Evolutionary conservation across 2,329 filamentous ascomycete genomes (phyloP).

Genomic region (Pseudopithomyces maydicus): DNA sequence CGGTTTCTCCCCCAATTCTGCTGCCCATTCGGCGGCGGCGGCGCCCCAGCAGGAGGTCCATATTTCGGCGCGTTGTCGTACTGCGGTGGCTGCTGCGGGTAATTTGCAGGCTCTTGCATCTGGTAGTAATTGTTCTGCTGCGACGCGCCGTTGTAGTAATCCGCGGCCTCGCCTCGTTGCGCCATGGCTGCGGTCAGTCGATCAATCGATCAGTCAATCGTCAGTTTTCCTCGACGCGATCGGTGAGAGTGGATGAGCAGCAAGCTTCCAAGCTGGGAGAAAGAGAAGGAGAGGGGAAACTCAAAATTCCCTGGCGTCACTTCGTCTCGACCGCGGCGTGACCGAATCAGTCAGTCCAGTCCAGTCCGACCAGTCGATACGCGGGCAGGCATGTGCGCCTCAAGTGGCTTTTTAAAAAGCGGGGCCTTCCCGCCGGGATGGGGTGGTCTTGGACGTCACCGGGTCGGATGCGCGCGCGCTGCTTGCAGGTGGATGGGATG

Average conservation of each 20-base stretch:
- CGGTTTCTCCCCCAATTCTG: conserved; percentile 50
- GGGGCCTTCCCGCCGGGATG: not conserved
- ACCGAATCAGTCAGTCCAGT: no score
- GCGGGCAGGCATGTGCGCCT: not conserved
- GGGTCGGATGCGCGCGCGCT: not conserved
- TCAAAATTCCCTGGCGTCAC: not conserved
- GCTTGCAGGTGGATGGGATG: not conserved
- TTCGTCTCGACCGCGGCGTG: not conserved
- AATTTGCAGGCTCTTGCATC: conserved; percentile 33
- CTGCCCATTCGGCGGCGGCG: conserved; percentile 29
- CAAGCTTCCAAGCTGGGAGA: not conserved
- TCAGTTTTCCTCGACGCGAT: no score
- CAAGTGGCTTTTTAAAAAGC: conserved; percentile 2
- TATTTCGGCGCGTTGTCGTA: conserved; percentile 35
- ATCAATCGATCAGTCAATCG: no score
- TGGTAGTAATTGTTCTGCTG: conserved; percentile 35
- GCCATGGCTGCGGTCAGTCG: conserved; percentile 35
- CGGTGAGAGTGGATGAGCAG: no score
- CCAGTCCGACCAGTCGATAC: not conserved
- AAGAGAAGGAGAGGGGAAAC: not conserved
- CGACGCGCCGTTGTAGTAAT: conserved; percentile 44
- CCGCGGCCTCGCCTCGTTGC: conserved; percentile 41
- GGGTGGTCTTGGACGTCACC: not conserved
- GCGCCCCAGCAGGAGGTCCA: conserved; percentile 28
- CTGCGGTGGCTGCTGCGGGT: conserved; percentile 38